Percentiles rank a stretch among this genome's conserved stretches.
phyloP scores from a whole-genome alignment of 2,329 filamentous ascomycete species.

The Colletotrichum destructivum region DNA sequence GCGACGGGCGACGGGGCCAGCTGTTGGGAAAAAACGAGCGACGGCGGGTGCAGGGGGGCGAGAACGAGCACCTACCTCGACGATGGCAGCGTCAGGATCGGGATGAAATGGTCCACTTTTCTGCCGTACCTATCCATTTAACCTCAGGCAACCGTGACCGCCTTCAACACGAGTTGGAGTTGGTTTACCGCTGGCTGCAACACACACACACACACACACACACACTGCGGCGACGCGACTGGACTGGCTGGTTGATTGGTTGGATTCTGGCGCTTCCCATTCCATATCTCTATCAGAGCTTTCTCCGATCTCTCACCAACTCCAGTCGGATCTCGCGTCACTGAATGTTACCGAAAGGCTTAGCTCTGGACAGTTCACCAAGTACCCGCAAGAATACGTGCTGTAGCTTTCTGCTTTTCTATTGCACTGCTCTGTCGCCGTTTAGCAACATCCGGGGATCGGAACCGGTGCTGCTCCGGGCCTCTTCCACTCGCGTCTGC shows the following conservation, averaged over 20 bases:
- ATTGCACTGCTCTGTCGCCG: neutral
- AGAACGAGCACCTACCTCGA: conserved; percentile 17
- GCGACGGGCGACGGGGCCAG: conserved; percentile 33
- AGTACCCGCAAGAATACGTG: neutral
- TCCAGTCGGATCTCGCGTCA: conserved; percentile 1
- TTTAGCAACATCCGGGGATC: neutral
- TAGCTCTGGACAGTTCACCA: neutral
- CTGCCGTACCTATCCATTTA: conserved; percentile 12
- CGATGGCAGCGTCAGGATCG: neutral
- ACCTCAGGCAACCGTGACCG: conserved; percentile 30
- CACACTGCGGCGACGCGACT: neutral
- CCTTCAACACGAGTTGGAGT: conserved; percentile 1
- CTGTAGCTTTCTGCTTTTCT: neutral
- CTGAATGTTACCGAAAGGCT: neutral
- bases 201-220: neutral
- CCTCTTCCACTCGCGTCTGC: neutral
- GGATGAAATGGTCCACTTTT: conserved; percentile 13
- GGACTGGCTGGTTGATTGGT: conserved; percentile 1
- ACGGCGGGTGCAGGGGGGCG: conserved; percentile 26
- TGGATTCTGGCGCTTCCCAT: conserved; percentile 28
- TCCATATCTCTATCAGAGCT: conserved; percentile 13
- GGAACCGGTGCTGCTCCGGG: neutral
- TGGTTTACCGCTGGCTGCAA: conserved; percentile 2
- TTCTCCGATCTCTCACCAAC: neutral
- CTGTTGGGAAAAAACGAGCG: conserved; percentile 22